Percentiles rank a stretch among this genome's conserved stretches.
These are phyloP conservation scores for Saccharomyces paradoxus DNA, from an alignment of 805 yeast species.

Conservation along the genomic window DNA sequence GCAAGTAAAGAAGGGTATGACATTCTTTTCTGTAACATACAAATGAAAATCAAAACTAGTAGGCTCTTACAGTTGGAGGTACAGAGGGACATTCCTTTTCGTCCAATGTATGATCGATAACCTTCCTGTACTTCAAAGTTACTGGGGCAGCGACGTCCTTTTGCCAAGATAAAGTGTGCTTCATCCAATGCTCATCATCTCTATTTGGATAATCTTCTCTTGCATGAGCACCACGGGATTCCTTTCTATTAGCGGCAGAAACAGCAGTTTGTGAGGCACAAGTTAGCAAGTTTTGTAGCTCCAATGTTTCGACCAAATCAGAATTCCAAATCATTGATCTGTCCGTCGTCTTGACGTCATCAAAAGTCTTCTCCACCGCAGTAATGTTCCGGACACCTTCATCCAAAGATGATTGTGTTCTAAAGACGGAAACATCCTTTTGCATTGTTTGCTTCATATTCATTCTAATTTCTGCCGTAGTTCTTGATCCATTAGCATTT, in stretches of 20 bases:
- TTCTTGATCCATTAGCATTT: constrained; percentile 70
- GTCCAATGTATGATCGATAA: constrained; percentile 76
- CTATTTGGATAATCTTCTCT: constrained; percentile 95
- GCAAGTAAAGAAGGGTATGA: background rate
- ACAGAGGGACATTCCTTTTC: constrained; percentile 89
- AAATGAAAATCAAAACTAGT: constrained; percentile 36
- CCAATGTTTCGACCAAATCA: constrained; percentile 91
- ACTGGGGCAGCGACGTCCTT: constrained; percentile 59
- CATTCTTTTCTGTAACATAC: background rate
- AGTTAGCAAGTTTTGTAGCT: constrained; percentile 90
- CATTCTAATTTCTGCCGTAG: constrained; percentile 84
- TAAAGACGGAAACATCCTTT: constrained; percentile 92
- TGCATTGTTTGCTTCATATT: constrained; percentile 96
- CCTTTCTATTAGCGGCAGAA: constrained; percentile 90
- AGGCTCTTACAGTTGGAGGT: constrained; percentile 94
- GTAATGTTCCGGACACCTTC: constrained; percentile 78
- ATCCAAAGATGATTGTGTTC: constrained; percentile 86
- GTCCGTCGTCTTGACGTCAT: constrained; percentile 78
- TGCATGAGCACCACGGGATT: constrained; percentile 99
- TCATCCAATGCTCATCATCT: constrained; percentile 96
- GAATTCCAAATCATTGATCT: constrained; percentile 99
- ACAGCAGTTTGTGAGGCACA: constrained; percentile 95
- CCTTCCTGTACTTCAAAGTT: constrained; percentile 75
- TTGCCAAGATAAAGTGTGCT: constrained; percentile 94
- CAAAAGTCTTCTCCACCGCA: constrained; percentile 65